Base-by-base conservation (phyloP, 768 basidiomycete genomes). In the Sporobolomyces phaffii region DNA sequence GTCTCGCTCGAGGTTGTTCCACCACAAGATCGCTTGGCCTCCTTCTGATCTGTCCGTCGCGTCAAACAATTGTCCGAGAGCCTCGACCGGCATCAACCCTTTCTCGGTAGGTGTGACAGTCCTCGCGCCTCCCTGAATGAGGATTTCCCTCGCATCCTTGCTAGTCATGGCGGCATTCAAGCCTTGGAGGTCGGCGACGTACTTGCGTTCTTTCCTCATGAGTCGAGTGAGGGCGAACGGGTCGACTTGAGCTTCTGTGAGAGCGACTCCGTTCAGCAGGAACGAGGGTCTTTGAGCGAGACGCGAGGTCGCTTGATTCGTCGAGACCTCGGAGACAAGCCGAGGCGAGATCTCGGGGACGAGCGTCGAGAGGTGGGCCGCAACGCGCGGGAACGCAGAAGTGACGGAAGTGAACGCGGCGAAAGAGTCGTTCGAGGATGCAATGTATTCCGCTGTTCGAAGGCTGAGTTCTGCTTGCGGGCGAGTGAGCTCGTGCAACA, bases 1-100 rank as follows among this genome's bases (percentile, higher is more conserved):
- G 77, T 98, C 96, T 69, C 84, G 88, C 79, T 90, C 87, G 24
- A 98, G 78, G 75, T 99, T 86, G 77, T 98, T 99, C 87, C 87
- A 89, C 84, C 89, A 98, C 1, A 86, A 75, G 43, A 93, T 82
- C 5, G 88, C 81, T 15, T 79, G 81, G 0, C 87, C 90, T 2
- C 83, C 90, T 76, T 99, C 96, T 5, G 75, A 73, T 22, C 89
- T 80, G 77, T 99, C 94, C 64, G 88, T 91, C 1, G 91, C 87
- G 77, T 98, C 96, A 63, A 94, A 87, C n/a, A 96, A 71, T 1
- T 87, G 89, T 47, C 74, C 75, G 18, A 77, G 62, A n/a, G 45
- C 51, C 29, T 69, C 73, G 0, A 48, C 45, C n/a, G 24, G 51
- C 22, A 69, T 44, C 1, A 34, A 20, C 18, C 63, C 69, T 29